These are phyloP conservation scores for Globisporangium cederbergense DNA, from an alignment of 352 stramenopile species.

Conservation along the genomic window DNA sequence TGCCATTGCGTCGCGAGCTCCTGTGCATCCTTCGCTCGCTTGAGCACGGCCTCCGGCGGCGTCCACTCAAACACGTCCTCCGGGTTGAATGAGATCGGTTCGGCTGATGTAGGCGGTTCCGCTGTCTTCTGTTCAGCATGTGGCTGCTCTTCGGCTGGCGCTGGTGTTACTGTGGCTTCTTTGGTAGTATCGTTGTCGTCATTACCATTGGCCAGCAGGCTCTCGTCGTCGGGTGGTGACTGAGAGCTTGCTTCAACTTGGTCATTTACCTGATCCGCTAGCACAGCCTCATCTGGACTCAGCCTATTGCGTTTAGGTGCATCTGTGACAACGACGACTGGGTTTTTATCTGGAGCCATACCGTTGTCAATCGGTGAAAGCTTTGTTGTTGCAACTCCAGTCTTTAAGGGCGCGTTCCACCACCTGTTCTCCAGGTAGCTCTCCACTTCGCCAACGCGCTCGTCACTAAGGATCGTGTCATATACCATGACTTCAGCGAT, in stretches of 20 bases:
- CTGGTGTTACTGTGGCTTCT: not conserved
- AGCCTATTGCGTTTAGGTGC: not conserved
- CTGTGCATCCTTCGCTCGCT: conserved; percentile 10
- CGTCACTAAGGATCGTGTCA: conserved; percentile 35
- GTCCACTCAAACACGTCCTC: conserved; percentile 67
- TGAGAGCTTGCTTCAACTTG: not conserved
- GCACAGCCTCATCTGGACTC: not conserved
- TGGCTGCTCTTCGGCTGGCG: not conserved
- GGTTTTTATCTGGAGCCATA: not conserved
- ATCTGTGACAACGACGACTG: not conserved
- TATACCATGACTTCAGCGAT: conserved; percentile 60
- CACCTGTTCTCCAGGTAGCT: conserved; percentile 50
- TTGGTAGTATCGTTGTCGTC: not conserved
- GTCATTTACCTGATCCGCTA: too few species aligned
- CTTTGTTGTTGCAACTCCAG: not conserved
- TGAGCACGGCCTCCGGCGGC: conserved; percentile 21
- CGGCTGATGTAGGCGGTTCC: not conserved
- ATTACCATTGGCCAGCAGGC: not conserved
- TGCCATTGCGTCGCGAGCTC: conserved; percentile 34
- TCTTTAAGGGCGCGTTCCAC: conserved; percentile 30
- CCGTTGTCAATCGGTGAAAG: not conserved
- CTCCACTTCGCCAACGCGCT: conserved; percentile 28
- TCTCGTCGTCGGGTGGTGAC: not conserved
- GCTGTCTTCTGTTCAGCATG: not conserved
- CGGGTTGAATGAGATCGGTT: conserved; percentile 31